Conservation (phyloP, 2,329 filamentous ascomycete species). For the Leptographium galeiforme region DNA sequence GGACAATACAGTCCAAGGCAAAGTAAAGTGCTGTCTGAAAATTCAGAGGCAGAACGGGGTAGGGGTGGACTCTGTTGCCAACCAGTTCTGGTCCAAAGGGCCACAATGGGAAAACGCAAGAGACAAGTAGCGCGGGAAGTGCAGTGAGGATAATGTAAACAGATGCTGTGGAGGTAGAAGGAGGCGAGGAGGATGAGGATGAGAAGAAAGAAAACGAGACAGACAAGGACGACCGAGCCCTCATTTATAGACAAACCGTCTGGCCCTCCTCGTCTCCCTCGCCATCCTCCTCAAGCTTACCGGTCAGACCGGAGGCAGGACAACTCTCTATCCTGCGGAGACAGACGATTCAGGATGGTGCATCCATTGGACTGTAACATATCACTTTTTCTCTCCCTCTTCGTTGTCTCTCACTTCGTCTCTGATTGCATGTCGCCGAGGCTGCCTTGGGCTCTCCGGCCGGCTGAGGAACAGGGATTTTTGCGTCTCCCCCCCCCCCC, state of each 20-base stretch:
- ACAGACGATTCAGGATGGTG: neutral
- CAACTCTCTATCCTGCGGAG: neutral
- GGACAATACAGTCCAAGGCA: too few relatives aligned
- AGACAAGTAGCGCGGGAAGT: neutral
- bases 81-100: neutral
- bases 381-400: constrained; percentile 1
- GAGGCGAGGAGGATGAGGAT: too few relatives aligned
- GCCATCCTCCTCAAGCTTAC: neutral
- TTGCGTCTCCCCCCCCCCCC: neutral
- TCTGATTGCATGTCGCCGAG: neutral
- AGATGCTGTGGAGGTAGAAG: neutral
- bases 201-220: neutral
- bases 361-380: neutral
- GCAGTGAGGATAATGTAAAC: too few relatives aligned
- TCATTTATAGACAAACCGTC: neutral
- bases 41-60: too few relatives aligned
- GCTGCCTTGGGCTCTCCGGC: neutral
- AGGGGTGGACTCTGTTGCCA: too few relatives aligned
- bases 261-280: neutral
- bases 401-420: neutral
- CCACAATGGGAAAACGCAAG: neutral
- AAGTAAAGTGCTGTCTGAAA: too few relatives aligned
- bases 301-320: neutral
- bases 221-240: neutral
- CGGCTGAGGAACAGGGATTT: too few relatives aligned